These are phyloP conservation scores for Dictyostelium intermedium DNA, from an alignment of 78 protist genomes.

Conservation along the genomic window DNA sequence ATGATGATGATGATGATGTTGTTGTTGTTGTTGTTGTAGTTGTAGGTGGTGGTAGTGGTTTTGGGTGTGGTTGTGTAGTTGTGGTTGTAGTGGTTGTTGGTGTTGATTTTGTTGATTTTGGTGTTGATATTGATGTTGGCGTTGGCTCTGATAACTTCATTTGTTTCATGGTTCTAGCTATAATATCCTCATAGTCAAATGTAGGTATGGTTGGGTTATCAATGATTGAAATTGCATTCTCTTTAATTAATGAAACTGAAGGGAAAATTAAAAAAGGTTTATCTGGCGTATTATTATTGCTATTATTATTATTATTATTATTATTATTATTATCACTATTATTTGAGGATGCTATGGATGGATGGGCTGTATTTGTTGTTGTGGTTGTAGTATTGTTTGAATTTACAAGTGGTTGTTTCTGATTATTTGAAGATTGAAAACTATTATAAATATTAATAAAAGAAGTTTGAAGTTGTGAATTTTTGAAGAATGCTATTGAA, in stretches of 20 bases:
- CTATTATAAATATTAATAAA: neutral
- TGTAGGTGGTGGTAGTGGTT: neutral
- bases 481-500: conserved; percentile 42
- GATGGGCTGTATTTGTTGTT: neutral
- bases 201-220: conserved; percentile 20
- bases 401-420: neutral
- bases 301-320: too few species aligned
- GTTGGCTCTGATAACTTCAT: neutral
- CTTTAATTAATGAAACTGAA: conserved; percentile 43
- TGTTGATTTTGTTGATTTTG: neutral
- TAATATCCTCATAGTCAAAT: conserved; percentile 4
- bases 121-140: neutral
- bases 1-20: neutral
- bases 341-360: neutral
- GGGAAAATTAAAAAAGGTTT: conserved; percentile 22
- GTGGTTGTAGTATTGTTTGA: neutral
- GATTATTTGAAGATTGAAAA: neutral
- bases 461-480: neutral
- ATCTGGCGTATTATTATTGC: neutral
- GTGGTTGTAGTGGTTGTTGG: neutral
- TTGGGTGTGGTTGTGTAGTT: neutral
- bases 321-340: neutral
- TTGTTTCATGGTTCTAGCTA: neutral
- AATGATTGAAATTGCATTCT: conserved; percentile 40
- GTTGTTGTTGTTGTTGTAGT: neutral